Percentiles rank a stretch among this genome's conserved stretches.
Evolutionary conservation across 768 basidiomycete genomes (phyloP).

Genomic region (Tulasnella sp.): DNA sequence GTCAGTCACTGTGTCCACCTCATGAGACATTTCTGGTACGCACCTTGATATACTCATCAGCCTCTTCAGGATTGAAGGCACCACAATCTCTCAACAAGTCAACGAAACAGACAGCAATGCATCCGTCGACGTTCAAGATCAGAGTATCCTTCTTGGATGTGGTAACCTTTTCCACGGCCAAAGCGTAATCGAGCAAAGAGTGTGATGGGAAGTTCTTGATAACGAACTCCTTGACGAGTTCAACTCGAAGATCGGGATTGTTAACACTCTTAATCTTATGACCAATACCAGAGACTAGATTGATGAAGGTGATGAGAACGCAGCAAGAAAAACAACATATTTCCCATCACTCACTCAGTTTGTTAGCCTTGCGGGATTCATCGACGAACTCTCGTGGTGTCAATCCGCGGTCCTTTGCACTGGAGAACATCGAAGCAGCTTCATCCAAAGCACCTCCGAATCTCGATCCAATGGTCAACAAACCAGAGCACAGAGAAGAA

Average conservation of each 20-base stretch:
- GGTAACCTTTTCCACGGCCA: slow-evolving; percentile 95
- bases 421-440: slow-evolving; percentile 90
- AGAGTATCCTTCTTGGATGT: slow-evolving; percentile 96
- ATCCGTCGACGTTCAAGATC: slow-evolving; percentile 93
- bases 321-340: neutral
- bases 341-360: slow-evolving; percentile 56
- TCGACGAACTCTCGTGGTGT: slow-evolving; percentile 99
- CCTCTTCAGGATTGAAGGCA: slow-evolving; percentile 91
- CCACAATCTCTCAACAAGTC: slow-evolving; percentile 85
- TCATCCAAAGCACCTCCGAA: slow-evolving; percentile 99
- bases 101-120: slow-evolving; percentile 92
- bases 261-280: slow-evolving; percentile 99
- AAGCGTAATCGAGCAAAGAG: slow-evolving; percentile 82
- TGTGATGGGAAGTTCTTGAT: slow-evolving; percentile 92
- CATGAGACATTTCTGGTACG: slow-evolving; percentile 11
- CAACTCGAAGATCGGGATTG: slow-evolving; percentile 86
- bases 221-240: slow-evolving; percentile 93
- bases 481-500: slow-evolving; percentile 88
- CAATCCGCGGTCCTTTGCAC: slow-evolving; percentile 77
- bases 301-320: slow-evolving; percentile 24
- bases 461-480: slow-evolving; percentile 93
- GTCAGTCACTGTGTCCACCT: slow-evolving; percentile 1
- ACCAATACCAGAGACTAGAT: slow-evolving; percentile 96
- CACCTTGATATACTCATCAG: slow-evolving; percentile 89
- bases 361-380: slow-evolving; percentile 81